A percentile compares a stretch with the other conserved stretches of the same genome.
phyloP scores from a whole-genome alignment of 768 basidiomycete genomes.

The Xerocomellus intermedius region DNA sequence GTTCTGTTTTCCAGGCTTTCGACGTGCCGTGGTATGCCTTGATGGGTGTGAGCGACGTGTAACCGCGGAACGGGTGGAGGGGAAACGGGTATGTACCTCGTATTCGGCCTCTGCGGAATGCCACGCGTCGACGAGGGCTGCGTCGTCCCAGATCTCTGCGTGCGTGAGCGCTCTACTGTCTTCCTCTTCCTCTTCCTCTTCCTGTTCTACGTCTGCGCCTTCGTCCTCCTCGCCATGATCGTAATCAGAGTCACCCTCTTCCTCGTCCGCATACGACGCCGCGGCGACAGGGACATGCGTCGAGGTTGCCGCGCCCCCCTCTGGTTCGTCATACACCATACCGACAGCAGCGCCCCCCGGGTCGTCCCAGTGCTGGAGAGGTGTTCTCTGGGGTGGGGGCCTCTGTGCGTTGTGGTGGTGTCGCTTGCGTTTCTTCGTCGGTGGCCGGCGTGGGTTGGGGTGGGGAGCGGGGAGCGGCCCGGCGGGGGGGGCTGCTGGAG shows the following conservation, averaged over 20 bases:
- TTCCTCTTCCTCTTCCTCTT: conserved; percentile 42
- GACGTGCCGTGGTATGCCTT: conserved; percentile 66
- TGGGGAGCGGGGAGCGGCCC: background rate
- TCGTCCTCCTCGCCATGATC: conserved; percentile 26
- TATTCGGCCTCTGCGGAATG: conserved; percentile 83
- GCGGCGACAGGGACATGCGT: background rate
- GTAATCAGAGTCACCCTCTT: conserved; percentile 11
- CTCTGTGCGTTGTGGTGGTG: conserved; percentile 17
- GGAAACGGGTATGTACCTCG: conserved; percentile 39
- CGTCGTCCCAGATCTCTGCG: conserved; percentile 85
- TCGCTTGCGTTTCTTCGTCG: conserved; percentile 57
- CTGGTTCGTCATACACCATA: conserved; percentile 35
- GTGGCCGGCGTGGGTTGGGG: conserved; percentile 26
- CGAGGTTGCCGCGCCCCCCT: background rate
- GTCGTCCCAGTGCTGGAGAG: conserved; percentile 46
- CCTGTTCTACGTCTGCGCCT: conserved; percentile 31
- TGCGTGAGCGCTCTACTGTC: conserved; percentile 66
- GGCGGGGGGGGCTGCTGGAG: background rate
- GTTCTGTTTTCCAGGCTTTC: conserved; percentile 68
- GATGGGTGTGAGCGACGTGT: background rate
- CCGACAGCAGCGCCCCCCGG: conserved; percentile 26
- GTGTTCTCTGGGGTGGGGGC: conserved; percentile 2
- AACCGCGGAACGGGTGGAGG: background rate
- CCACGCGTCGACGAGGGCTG: conserved; percentile 80
- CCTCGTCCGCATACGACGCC: conserved; percentile 3